A percentile compares a stretch with the other conserved stretches of the same genome.
These are phyloP conservation scores for Suillus cothurnatus DNA, from an alignment of 768 basidiomycete genomes.

Conservation along the genomic window DNA sequence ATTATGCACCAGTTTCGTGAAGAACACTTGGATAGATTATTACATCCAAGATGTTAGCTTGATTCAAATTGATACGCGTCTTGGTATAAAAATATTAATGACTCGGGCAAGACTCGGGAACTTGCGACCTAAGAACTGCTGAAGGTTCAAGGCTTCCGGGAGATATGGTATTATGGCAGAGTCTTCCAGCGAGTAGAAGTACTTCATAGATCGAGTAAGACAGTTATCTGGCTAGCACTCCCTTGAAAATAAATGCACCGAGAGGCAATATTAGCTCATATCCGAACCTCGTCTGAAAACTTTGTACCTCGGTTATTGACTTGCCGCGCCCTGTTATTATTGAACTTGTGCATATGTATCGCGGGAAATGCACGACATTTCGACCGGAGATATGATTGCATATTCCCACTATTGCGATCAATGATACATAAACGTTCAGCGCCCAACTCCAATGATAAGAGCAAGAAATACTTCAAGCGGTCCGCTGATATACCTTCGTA, in stretches of 20 bases:
- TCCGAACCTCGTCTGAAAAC: neutral
- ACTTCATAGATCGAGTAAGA: neutral
- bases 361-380: neutral
- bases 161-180: neutral
- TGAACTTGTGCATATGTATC: neutral
- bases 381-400: neutral
- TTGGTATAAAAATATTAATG: neutral
- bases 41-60: neutral
- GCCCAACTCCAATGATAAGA: too few species aligned
- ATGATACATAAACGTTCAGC: neutral
- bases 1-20: neutral
- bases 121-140: neutral
- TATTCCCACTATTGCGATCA: neutral
- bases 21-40: neutral
- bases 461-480: neutral
- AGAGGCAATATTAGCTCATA: neutral
- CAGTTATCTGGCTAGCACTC: neutral
- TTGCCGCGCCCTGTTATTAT: neutral
- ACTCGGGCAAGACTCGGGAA: neutral
- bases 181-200: neutral
- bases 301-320: neutral
- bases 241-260: neutral
- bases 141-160: neutral
- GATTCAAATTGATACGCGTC: neutral
- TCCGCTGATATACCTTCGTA: neutral